A percentile compares a stretch with the other conserved stretches of the same genome.
Conservation (phyloP, 2,329 filamentous ascomycete species). For the Fusarium dlaminii region DNA sequence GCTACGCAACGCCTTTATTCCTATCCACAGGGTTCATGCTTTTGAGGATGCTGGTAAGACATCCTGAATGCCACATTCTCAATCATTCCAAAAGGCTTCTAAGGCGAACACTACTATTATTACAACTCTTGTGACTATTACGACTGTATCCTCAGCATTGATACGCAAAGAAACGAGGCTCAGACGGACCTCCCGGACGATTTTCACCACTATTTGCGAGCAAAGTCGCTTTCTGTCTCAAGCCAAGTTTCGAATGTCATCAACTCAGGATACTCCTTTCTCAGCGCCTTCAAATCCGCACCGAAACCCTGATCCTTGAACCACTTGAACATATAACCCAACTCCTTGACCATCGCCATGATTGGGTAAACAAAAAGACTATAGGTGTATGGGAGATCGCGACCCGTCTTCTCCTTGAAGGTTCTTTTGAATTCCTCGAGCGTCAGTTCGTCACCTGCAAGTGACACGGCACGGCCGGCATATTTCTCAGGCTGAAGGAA, state of each 20-base stretch:
- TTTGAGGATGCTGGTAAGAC: not conserved
- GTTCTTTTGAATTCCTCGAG: not conserved
- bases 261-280: constrained; percentile 3
- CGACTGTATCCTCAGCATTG: not conserved
- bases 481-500: constrained; percentile 11
- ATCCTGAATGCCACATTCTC: not conserved
- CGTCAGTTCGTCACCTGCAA: constrained; percentile 11
- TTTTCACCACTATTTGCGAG: not conserved
- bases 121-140: not conserved
- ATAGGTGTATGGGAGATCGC: constrained; percentile 5
- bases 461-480: not conserved
- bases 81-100: too few relatives aligned
- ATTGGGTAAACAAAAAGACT: constrained; percentile 13
- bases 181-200: too few relatives aligned
- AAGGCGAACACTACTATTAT: not conserved
- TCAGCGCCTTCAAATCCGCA: constrained; percentile 6
- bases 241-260: constrained; percentile 9
- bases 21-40: too few relatives aligned
- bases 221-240: constrained; percentile 16
- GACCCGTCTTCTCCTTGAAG: constrained; percentile 9
- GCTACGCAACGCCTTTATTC: constrained; percentile 10
- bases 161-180: not conserved
- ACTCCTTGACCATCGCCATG: constrained; percentile 17
- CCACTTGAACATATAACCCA: constrained; percentile 25
- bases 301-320: constrained; percentile 14